These are phyloP conservation scores for Triticum monococcum DNA, from an alignment of 176 grass and related monocot genomes.

Conservation along the genomic window DNA sequence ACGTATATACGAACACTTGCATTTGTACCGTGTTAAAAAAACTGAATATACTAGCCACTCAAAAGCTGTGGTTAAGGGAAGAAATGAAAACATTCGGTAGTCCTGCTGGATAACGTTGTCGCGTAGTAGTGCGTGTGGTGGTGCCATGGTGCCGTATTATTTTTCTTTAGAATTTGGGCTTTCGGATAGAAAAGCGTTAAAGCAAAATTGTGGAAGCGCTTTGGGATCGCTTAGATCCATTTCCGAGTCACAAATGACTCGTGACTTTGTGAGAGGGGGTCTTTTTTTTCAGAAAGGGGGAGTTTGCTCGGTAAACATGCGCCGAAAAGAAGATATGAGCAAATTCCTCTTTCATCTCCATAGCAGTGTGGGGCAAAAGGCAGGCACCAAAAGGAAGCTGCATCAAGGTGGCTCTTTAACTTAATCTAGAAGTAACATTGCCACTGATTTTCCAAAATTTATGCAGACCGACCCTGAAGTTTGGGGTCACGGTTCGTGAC, in stretches of 20 bases:
- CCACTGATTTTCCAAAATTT: not conserved
- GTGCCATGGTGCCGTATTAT: not conserved
- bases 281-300: not conserved
- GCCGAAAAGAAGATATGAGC: not conserved
- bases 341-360: not conserved
- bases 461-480: not conserved
- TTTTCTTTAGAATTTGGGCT: not conserved
- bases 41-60: not conserved
- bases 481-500: not conserved
- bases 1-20: too few species aligned
- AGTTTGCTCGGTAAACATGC: not conserved
- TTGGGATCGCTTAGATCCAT: conserved; percentile 16
- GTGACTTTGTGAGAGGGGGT: not conserved
- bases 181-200: conserved; percentile 8
- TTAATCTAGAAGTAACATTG: conserved; percentile 16
- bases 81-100: not conserved
- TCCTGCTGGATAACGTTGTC: not conserved
- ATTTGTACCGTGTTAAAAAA: too few species aligned
- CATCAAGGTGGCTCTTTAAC: not conserved
- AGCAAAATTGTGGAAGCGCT: not conserved
- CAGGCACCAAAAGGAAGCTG: not conserved
- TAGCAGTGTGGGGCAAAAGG: not conserved
- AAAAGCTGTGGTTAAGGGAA: not conserved
- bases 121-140: not conserved
- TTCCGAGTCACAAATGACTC: not conserved